Evolutionary conservation across 805 yeast species (phyloP), one percentile per base, ranked within the genome.

Genomic region (Metschnikowia henanensis): DNA sequence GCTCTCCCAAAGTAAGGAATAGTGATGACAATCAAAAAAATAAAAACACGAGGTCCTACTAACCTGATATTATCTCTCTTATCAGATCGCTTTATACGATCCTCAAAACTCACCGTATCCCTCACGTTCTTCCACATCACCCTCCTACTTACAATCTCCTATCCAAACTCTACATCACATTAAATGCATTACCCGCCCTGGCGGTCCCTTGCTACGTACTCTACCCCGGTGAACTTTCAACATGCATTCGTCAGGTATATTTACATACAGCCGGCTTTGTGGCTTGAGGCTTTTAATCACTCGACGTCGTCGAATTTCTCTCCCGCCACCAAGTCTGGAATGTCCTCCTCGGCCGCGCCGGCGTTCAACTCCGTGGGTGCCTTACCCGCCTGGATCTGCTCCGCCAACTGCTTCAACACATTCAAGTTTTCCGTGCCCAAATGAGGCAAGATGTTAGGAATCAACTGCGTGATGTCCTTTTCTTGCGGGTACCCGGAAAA

Each of bases 401-500:
- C 87, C 52, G 97, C 97, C 70, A 92, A 78, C 74, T 84, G 80
- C 68, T 88, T 84, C 71, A 92, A 80, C 72, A 88, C 83, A 66
- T 84, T 87, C 68, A 89, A 82, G 74, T 94, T 87, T 73, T 92
- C 98, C 58, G 96, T 87, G 64, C 97, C 96, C 74, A 92, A 80
- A 79, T 91, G 97, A 60, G 96, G 91, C 66, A 92, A 81, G 72
- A 92, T 89, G 72, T 82, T 85, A 62, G 98, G 98, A 59, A 92
- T 80, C 75, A 94, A 81, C 62, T 91, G 96, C 57, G 94, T 84
- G 64, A 92, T 81, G 57, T 82, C 79, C 83, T 89, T 91, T 75
- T 89, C 94, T 73, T 88, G 94, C 54, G 96, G 87, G 72, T 84
- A 82, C 70, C 99, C 99, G 70, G 89, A 86, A 79, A 94, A 84